Evolutionary conservation across 805 yeast species (phyloP).

Genomic region (Candida pseudoglaebosa): DNA sequence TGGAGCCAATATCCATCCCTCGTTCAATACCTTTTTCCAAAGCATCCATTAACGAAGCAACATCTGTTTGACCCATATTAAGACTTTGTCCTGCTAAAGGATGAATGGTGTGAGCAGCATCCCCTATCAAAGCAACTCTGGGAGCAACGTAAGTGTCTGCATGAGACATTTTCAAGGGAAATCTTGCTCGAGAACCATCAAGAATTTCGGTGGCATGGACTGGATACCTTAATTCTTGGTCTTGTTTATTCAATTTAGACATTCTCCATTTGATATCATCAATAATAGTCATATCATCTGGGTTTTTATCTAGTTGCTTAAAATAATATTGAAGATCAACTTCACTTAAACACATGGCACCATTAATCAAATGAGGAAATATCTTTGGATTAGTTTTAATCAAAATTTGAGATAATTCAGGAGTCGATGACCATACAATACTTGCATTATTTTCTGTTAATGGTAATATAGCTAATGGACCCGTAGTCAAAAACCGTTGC

Average conservation of each 20-base stretch:
- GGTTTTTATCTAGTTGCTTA: constrained; percentile 31
- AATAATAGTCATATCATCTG: constrained; percentile 45
- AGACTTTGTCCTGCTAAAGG: constrained; percentile 98
- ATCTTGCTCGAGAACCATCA: constrained; percentile 70
- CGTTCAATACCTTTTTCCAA: constrained; percentile 66
- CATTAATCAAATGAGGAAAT: constrained; percentile 73
- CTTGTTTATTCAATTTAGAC: constrained; percentile 33
- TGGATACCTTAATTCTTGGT: constrained; percentile 62
- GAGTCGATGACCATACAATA: constrained; percentile 88
- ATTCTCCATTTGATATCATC: constrained; percentile 76
- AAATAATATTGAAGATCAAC: constrained; percentile 75
- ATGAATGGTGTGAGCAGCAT: constrained; percentile 97
- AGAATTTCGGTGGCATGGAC: constrained; percentile 57
- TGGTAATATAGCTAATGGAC: constrained; percentile 91
- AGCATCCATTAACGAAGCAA: constrained; percentile 62
- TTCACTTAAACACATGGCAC: constrained; percentile 75
- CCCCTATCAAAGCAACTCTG: constrained; percentile 91
- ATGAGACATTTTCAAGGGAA: constrained; percentile 85
- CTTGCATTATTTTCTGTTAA: constrained; percentile 85
- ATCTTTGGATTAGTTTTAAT: constrained; percentile 54
- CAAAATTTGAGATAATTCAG: constrained; percentile 64
- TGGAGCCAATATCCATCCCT: constrained; percentile 85
- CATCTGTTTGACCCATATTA: constrained; percentile 97
- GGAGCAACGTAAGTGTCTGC: constrained; percentile 85
- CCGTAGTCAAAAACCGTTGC: constrained; percentile 89